Base-by-base conservation (phyloP, 768 basidiomycete species). In the Mycena chlorophos region DNA sequence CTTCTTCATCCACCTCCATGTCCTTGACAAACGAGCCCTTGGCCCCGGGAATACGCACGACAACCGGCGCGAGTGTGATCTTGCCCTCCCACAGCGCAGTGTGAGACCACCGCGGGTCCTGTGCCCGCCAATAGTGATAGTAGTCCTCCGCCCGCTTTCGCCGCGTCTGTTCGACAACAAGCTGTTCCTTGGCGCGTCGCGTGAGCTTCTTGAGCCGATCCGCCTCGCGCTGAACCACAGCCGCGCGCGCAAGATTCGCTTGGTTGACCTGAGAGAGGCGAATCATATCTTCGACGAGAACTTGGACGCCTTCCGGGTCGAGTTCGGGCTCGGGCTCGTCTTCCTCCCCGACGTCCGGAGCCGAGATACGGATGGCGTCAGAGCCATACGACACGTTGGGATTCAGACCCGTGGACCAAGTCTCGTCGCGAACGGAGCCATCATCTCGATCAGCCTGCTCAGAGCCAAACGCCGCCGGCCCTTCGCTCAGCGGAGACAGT, bases 91-190 rank as follows among this genome's bases (percentile, higher is more conserved):
- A 58, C 2, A 54, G 23, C 1, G 48, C 57, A 3, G 29, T 3
- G 48, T 51, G 39, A 12, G 52, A 54, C 57, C 57, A 58, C 22
- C 39, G 25, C 17, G 40, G 39, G 20, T 46, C 57, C 49, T 25
- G 46, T 0, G 39, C 40, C 13, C 53, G 52, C 57, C 57, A 58
- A 19, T 54, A 17, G 26, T 40, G 22, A 8, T 37, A 30, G 43
- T 54, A 58, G 13, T 27, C n/a, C 28, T 51, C 49, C 46, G 47
- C 17, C 22, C 57, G 39, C n/a, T 50, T 16, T 5, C 57, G 57
- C 14, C 53, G 52, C 13, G 49, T 17, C 37, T 47, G 23, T 43
- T 58, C 52, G 14, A 50, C 34, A n/a, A 16, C 12, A 8, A 58
- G n/a, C 23, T 25, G 20, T 25, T 20, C 23, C 17, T 46, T 43